These are phyloP conservation scores for Solanum ossicruentum DNA, from an alignment of 257 asterid genomes.

Conservation along the genomic window DNA sequence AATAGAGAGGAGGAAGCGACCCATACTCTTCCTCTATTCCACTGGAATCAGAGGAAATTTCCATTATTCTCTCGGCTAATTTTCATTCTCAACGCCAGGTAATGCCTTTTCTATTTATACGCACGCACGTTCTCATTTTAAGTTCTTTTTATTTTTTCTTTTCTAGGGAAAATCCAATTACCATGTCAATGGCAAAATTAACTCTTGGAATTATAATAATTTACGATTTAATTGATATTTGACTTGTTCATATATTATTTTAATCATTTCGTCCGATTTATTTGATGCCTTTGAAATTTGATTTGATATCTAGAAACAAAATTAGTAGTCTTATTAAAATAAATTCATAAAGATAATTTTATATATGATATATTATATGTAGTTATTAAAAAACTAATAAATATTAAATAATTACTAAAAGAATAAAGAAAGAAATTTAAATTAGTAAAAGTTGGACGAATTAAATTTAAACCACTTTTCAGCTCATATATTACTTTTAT, in stretches of 20 bases:
- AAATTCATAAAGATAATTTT: not conserved
- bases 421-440: no score
- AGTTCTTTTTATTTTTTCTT: not conserved
- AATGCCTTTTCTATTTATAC: not conserved
- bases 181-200: not conserved
- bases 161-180: not conserved
- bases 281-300: not conserved
- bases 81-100: not conserved
- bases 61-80: not conserved
- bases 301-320: not conserved
- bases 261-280: not conserved
- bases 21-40: slow-evolving; percentile 34
- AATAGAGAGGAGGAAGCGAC: slow-evolving; percentile 49
- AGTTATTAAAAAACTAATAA: no score
- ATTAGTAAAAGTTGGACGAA: no score
- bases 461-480: no score
- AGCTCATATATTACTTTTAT: not conserved
- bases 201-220: no score
- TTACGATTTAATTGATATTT: not conserved
- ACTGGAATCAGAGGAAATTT: not conserved
- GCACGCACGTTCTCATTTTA: not conserved
- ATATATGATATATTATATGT: no score
- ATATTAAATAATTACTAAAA: no score
- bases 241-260: not conserved
- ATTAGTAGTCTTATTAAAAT: not conserved